These are phyloP conservation scores for Salix arbutifolia DNA, from an alignment of 345 rosid species.

Conservation along the genomic window DNA sequence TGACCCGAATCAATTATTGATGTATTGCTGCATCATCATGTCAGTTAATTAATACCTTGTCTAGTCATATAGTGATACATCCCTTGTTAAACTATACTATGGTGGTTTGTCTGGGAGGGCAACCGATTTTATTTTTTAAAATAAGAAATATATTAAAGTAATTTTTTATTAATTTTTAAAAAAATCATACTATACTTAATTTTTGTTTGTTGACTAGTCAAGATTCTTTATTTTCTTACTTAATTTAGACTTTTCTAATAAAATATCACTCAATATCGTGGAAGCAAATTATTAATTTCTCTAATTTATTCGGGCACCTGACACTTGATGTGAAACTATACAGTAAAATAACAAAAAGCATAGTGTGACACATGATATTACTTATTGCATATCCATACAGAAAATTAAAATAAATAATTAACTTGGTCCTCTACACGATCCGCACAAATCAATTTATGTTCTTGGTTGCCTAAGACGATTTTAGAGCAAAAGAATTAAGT, in stretches of 20 bases:
- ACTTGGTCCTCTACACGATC: neutral
- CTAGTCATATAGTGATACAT: neutral
- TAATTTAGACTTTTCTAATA: too few species aligned
- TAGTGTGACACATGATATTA: neutral
- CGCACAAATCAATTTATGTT: neutral
- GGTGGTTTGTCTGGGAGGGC: too few species aligned
- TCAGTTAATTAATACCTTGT: neutral
- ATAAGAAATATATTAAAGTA: too few species aligned
- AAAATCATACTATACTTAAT: too few species aligned
- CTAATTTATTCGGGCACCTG: neutral
- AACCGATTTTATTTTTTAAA: too few species aligned
- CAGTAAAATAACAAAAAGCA: neutral
- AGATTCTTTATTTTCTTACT: too few species aligned
- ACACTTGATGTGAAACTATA: neutral
- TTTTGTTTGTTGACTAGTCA: too few species aligned
- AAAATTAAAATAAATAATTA: neutral
- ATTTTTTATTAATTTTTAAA: too few species aligned
- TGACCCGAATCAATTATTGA: neutral
- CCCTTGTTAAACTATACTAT: neutral
- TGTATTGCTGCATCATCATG: neutral
- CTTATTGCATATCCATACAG: neutral
- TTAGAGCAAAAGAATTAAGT: neutral
- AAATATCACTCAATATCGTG: too few species aligned
- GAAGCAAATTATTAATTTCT: too few species aligned
- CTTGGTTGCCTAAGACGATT: neutral